Percentiles rank a stretch among this genome's conserved stretches.
These are phyloP conservation scores for Diaporthe helianthi DNA, from an alignment of 2,329 filamentous ascomycete genomes.

Conservation along the genomic window DNA sequence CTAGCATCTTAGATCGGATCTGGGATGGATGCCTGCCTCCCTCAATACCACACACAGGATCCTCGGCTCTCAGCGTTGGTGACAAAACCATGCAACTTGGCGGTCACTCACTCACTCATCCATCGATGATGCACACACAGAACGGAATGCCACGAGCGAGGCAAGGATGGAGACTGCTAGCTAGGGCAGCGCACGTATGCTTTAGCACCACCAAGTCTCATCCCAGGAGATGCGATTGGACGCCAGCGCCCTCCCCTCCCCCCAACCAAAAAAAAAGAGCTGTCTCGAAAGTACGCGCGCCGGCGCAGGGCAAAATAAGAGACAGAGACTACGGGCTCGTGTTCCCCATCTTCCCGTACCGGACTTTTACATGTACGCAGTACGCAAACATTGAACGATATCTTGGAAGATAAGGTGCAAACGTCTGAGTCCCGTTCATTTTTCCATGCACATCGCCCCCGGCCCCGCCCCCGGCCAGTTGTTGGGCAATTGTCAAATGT, in stretches of 20 bases:
- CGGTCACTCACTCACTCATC: too few relatives aligned
- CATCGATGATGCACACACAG: constrained; percentile 16
- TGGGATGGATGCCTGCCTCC: constrained; percentile 9
- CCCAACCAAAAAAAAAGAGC: too few relatives aligned
- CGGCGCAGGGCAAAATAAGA: neutral
- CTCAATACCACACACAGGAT: neutral
- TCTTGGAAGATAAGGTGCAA: neutral
- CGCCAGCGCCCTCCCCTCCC: too few relatives aligned
- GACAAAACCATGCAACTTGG: neutral
- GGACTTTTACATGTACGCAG: constrained; percentile 1
- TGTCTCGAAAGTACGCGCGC: constrained; percentile 14
- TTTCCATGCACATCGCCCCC: too few relatives aligned
- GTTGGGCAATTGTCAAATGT: neutral
- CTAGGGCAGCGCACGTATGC: neutral
- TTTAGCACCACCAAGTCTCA: constrained; percentile 12
- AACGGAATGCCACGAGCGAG: constrained; percentile 7
- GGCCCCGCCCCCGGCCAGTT: neutral
- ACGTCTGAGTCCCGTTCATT: neutral
- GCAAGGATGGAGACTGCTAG: constrained; percentile 6
- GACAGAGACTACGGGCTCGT: constrained; percentile 10
- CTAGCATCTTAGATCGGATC: constrained; percentile 26
- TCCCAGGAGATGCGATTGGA: constrained; percentile 15
- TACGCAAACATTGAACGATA: neutral
- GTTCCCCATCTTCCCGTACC: constrained; percentile 8
- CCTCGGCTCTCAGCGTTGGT: neutral